Conservation (phyloP, 257 asterid genomes). For the Nicotiana tabacum region DNA sequence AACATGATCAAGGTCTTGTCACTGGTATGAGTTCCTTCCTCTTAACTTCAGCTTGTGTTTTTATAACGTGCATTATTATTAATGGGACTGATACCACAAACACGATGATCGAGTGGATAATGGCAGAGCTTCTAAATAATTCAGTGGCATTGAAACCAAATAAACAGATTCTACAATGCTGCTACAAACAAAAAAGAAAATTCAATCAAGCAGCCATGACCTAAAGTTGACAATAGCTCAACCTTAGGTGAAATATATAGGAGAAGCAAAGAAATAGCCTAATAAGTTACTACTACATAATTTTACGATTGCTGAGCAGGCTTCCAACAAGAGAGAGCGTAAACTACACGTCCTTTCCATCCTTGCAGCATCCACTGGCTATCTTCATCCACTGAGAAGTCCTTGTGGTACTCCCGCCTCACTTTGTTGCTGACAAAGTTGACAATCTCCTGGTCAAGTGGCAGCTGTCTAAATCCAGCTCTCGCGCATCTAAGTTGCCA, state of each 20-base stretch:
- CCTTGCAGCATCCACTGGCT: constrained; percentile 35
- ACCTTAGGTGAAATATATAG: background rate
- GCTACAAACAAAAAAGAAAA: background rate
- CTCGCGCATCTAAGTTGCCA: constrained; percentile 35
- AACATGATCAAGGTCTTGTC: background rate
- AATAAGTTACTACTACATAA: background rate
- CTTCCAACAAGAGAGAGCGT: constrained; percentile 31
- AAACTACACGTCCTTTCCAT: constrained; percentile 31
- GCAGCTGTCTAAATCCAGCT: constrained; percentile 34
- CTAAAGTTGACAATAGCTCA: background rate
- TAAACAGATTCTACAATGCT: background rate
- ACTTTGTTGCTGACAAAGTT: constrained; percentile 22
- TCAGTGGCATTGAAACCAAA: background rate
- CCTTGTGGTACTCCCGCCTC: constrained; percentile 23
- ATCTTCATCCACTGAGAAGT: constrained; percentile 26
- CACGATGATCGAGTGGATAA: background rate
- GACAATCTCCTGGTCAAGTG: constrained; percentile 31
- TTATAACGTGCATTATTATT: constrained; percentile 13
- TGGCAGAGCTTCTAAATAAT: too few relatives aligned
- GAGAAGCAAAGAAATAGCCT: background rate
- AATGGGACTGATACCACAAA: constrained; percentile 28
- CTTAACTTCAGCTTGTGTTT: background rate
- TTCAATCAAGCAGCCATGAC: background rate
- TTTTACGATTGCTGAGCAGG: constrained; percentile 3
- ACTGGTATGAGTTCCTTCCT: too few relatives aligned